These are phyloP conservation scores for Nicotiana paniculata DNA, from an alignment of 257 asterid species.

Conservation along the genomic window DNA sequence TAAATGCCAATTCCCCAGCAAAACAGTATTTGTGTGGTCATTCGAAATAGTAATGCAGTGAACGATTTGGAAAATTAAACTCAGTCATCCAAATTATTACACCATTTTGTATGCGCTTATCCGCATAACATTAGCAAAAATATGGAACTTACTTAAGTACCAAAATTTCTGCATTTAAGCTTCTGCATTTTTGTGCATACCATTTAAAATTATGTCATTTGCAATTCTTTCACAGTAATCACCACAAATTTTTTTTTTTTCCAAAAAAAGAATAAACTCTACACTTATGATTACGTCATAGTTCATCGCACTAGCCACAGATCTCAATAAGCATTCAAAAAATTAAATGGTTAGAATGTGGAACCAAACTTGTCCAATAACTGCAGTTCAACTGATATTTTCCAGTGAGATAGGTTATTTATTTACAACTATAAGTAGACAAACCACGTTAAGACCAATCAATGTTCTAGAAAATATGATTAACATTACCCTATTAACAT, in stretches of 20 bases:
- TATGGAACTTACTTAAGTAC: not conserved
- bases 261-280: not conserved
- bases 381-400: not conserved
- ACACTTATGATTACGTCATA: not conserved
- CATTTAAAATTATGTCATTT: not conserved
- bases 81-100: not conserved
- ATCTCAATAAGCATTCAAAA: not conserved
- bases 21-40: not conserved
- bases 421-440: not conserved
- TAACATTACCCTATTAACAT: not conserved
- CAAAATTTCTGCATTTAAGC: not conserved
- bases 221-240: not conserved
- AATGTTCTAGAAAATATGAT: not conserved
- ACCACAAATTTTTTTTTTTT: not conserved
- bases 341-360: not conserved
- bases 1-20: not conserved
- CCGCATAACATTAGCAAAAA: not conserved
- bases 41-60: not conserved
- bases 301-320: not conserved
- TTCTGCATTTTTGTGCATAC: not conserved
- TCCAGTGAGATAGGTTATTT: not conserved
- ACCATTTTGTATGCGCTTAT: not conserved
- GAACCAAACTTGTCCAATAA: not conserved
- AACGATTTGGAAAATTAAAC: not conserved
- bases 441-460: not conserved